A percentile compares a stretch with the other conserved stretches of the same genome.
Evolutionary conservation across 371 early-diverging fungal genomes (phyloP).

Genomic region (Actinomortierella wolfii): DNA sequence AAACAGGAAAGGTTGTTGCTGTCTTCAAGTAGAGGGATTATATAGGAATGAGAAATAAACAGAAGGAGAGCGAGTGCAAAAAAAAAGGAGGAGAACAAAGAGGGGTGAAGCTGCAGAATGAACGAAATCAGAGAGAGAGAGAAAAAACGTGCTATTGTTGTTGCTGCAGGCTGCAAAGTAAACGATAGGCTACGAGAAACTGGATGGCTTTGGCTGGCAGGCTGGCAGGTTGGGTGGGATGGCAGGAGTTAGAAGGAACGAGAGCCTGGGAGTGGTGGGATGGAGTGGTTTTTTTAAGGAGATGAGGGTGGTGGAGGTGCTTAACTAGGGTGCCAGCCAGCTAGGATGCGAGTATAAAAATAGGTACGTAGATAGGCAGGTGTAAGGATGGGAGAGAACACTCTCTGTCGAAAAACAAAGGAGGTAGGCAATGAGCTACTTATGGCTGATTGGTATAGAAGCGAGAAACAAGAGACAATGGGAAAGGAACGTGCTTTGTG

Average conservation of each 20-base stretch:
- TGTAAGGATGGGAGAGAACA: neutral
- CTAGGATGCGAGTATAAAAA: neutral
- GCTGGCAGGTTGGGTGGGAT: neutral
- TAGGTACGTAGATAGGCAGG: neutral
- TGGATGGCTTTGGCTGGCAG: neutral
- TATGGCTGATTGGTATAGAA: neutral
- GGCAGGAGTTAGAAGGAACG: neutral
- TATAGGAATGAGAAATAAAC: neutral
- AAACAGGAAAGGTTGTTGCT: constrained; percentile 4
- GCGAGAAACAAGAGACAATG: neutral
- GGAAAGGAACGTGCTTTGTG: neutral
- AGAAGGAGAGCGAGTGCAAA: constrained; percentile 1
- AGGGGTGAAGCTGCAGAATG: neutral
- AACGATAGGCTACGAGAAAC: neutral
- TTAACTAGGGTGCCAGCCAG: too few species aligned
- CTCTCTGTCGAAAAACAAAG: neutral
- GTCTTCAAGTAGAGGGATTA: neutral
- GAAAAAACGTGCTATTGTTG: too few species aligned
- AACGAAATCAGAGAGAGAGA: neutral
- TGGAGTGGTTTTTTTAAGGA: neutral
- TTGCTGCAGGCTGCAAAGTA: too few species aligned
- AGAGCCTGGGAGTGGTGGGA: neutral
- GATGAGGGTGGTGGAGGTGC: too few species aligned
- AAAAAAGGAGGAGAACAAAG: constrained; percentile 1
- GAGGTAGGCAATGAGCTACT: neutral